Base-by-base conservation (phyloP, 179 eudicot species). In the Nepenthes alata region DNA sequence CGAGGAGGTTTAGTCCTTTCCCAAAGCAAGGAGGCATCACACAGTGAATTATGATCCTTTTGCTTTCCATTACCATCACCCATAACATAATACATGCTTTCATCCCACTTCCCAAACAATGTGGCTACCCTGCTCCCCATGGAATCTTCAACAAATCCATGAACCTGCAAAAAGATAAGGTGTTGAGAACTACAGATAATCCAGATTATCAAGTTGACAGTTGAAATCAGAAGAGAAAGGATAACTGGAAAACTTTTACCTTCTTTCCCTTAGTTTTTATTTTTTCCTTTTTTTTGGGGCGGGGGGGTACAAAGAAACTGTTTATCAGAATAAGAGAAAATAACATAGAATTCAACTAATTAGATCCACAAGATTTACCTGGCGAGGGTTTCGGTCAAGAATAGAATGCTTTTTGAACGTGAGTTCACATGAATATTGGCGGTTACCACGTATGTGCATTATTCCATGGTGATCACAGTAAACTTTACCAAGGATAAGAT, bases 381-480 rank as follows among this genome's bases (percentile, higher is more conserved):
- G 96, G 74, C 76, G 89, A 25, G 96, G 96, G 76, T 69, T 91
- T 55, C 98, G 82, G 47, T 89, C 96, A 38, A 91, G 90, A 63
- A 91, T 74, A 50, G 91, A 82, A 67, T 86, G 98, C 59, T 78
- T 89, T 77, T 89, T 91, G 77, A 88, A 91, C 77, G 83, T 86
- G 63, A 91, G 89, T 58, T 83, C 86, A 75, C 98, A 91, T 11
- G 96, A 89, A 72, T 82, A 76, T 57, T 86, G 74, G 62, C 84
- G 82, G 70, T 86, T 91, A 39, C 98, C 87, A 65, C 71, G 79
- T 55, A 91, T 86, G 65, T 80, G 80, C 98, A 91, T 91, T 34
- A 72, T 83, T 44, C 98, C 98, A 69, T 91, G 94, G 81, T 91
- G 98, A 66, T 86, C 88, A 61, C 83, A 87, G 57, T 89, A 89